These are phyloP conservation scores for peach (Prunus persica) DNA, from an alignment of 306 rosid genomes.

Conservation along the genomic window Prunus_persica_NCBIv2 NC_034012.1:2252501-2253000, in stretches of 20 bases:
- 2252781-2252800: slow-evolving; percentile 51
- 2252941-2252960: slow-evolving; percentile 13
- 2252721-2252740: slow-evolving; percentile 71
- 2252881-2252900: slow-evolving; percentile 67
- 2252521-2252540: background rate
- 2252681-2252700: slow-evolving; percentile 40
- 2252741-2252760: slow-evolving; percentile 84
- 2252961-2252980: background rate
- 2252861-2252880: slow-evolving; percentile 56
- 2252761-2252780: slow-evolving; percentile 85
- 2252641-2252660: slow-evolving; percentile 18
- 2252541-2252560: background rate
- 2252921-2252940: slow-evolving; percentile 47
- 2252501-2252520: background rate
- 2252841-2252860: slow-evolving; percentile 77
- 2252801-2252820: slow-evolving; percentile 32
- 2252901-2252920: slow-evolving; percentile 74
- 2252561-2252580: background rate
- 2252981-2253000: background rate
- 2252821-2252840: slow-evolving; percentile 61
- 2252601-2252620: slow-evolving; percentile 31
- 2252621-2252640: slow-evolving; percentile 27
- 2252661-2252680: slow-evolving; percentile 22
- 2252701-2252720: slow-evolving; percentile 70
- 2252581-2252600: slow-evolving; percentile 22